Evolutionary conservation across 225 moss, liverwort and hornwort species (phyloP), one percentile per base, ranked within the genome.

Genomic region (Polytrichum commune): DNA sequence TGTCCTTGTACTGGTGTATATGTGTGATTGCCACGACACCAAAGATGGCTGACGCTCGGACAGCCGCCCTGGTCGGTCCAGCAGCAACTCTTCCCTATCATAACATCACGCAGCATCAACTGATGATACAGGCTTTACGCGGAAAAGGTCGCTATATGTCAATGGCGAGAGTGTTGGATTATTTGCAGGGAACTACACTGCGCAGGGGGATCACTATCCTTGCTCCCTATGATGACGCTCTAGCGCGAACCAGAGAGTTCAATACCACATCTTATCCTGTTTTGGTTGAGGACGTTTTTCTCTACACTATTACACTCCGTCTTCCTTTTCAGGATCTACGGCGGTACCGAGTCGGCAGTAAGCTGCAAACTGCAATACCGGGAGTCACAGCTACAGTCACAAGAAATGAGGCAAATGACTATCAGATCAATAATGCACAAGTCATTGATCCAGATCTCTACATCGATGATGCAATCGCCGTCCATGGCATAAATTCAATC

Each of bases 1-100:
- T 60, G 22, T 60, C 24, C 22, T 7, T 60, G n/a, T 60, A 60
- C 60, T 60, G 60, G 7, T 60, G 9, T 60, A 24, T 60, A 60
- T n/a, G 60, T 22, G 22, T 7, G 7, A n/a, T 20, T 60, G n/a
- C 60, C 60, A 60, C 24, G 22, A 60, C 60, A 60, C 7, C 24
- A 20, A n/a, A 20, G 60, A 23, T 24, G 24, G 60, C 60, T 60
- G 60, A 60, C 22, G 24, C 24, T 60, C n/a, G 4, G 16, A 84
- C 80, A 73, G 79, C 73, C 84, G 82, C 82, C 62, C 55, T 63
- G 53, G 55, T 5, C 69, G 60, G 63, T 33, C 20, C 71, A 64
- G 70, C 46, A 33, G 25, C 70, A 69, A 46, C 7, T 13, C 46
- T 46, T 16, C 56, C 65, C 7, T 19, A 22, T 8, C 65, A 35